Base-by-base conservation (phyloP, 805 yeast genomes). In the Candida incommunis region DNA sequence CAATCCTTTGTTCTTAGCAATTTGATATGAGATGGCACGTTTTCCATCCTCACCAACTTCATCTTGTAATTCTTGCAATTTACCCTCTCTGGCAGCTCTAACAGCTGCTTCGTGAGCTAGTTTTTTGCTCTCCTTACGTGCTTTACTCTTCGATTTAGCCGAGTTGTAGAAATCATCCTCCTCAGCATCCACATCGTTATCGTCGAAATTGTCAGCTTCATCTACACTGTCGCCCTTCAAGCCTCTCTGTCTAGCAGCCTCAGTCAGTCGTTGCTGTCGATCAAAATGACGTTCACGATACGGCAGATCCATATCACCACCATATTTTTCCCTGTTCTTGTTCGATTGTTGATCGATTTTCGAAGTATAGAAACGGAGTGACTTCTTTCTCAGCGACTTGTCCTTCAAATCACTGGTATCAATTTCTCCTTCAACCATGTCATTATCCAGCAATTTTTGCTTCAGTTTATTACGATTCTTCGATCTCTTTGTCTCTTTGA, bases 281-380 rank as follows among this genome's bases (percentile, higher is more conserved):
- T 90, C 96, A 56, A 75, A 88, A 40, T 84, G 70, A 54, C 96
- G 75, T 64, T 90, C 97, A 54, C 76, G 78, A 63, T 92, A 90
- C 16, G 97, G 96, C 48, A 90, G 66, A 64, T 90, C 98, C 50
- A 74, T 73, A 62, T 90, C 98, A 54, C 97, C 98, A 41, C 76
- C 70, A 50, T 67, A 74, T 52, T 66, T 70, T 41, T 79, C 80
- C 40, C 65, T 67, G 48, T 74, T 74, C 61, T 80, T 81, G 53
- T 70, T 69, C 22, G 59, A 43, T 16, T 80, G 80, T 65, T 88
- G 94, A 61, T 87, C 96, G 62, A 92, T 88, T 64, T 90, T 88
- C 47, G 97, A 84, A 1, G 98, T 92, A 71, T 92, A 92, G 77
- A 92, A 92, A 49, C 97, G 79, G 55, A 92, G 74, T 2, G 94